These are phyloP conservation scores for Dactylellina sp. DNA, from an alignment of 2,329 filamentous ascomycete species.

Conservation along the genomic window DNA sequence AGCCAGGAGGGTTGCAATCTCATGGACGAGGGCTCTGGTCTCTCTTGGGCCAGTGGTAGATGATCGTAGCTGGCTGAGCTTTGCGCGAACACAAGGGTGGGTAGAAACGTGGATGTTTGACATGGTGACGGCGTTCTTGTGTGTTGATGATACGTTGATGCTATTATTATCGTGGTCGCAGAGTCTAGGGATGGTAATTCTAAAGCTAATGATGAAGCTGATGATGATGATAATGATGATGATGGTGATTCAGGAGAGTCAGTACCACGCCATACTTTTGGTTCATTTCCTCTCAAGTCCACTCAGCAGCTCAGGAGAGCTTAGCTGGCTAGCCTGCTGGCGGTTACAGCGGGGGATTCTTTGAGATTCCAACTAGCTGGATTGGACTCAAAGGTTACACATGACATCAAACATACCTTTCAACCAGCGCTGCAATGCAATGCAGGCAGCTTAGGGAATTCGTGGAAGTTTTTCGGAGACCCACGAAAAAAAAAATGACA, in stretches of 20 bases:
- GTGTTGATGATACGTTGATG: not conserved
- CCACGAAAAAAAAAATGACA: too few species aligned
- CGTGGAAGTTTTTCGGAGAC: too few species aligned
- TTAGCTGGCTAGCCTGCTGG: conserved; percentile 14
- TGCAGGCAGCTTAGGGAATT: conserved; percentile 12
- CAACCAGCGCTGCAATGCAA: conserved; percentile 5
- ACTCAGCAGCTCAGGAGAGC: not conserved
- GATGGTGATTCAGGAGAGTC: not conserved
- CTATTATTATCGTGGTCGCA: not conserved
- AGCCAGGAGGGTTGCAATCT: conserved; percentile 84
- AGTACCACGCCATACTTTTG: too few species aligned
- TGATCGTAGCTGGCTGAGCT: conserved; percentile 89
- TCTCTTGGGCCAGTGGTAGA: conserved; percentile 76
- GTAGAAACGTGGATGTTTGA: conserved; percentile 76
- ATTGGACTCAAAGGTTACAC: conserved; percentile 33
- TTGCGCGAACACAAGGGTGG: conserved; percentile 87
- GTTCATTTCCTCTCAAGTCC: too few species aligned
- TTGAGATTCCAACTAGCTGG: conserved; percentile 31
- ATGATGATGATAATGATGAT: conserved; percentile 13
- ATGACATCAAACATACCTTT: conserved; percentile 37
- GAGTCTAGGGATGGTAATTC: conserved; percentile 64
- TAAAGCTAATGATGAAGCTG: conserved; percentile 66
- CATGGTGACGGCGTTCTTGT: conserved; percentile 63
- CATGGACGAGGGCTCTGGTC: conserved; percentile 83
- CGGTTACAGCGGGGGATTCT: conserved; percentile 36